A percentile compares a stretch with the other conserved stretches of the same genome.
These are phyloP conservation scores for Pseudogymnoascus sp. DNA, from an alignment of 2,329 filamentous ascomycete species.

Conservation along the genomic window DNA sequence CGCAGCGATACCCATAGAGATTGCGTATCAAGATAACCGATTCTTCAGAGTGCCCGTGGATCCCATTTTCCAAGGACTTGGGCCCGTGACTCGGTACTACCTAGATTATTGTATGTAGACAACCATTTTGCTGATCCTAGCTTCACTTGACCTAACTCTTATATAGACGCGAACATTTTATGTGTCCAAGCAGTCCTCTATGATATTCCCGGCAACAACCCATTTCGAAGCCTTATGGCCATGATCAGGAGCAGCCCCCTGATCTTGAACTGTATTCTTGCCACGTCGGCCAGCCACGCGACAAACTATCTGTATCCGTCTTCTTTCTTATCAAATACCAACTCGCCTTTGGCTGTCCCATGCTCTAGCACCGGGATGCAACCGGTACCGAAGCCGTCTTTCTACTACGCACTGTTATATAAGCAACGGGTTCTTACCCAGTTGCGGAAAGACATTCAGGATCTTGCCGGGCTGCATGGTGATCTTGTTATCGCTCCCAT, in stretches of 20 bases:
- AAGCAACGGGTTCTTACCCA: neutral
- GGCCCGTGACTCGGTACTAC: neutral
- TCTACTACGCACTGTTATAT: neutral
- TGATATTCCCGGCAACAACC: neutral
- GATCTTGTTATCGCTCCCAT: slow-evolving; percentile 39
- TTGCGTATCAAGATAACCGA: neutral
- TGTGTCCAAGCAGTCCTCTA: neutral
- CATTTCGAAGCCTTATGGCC: neutral
- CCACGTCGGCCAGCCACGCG: neutral
- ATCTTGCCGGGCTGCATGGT: slow-evolving; percentile 30
- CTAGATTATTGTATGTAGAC: neutral
- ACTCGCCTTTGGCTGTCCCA: neutral
- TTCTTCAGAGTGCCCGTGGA: neutral
- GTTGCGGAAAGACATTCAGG: slow-evolving; percentile 21
- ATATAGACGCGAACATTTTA: neutral
- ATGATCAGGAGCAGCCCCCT: neutral
- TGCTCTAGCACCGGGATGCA: neutral
- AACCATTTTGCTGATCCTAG: neutral
- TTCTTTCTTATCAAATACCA: neutral
- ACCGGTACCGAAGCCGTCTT: neutral
- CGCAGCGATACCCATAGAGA: neutral
- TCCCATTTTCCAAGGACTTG: neutral
- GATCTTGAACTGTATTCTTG: neutral
- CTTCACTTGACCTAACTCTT: neutral
- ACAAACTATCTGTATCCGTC: neutral